Evolutionary conservation across 768 basidiomycete species (phyloP).

Genomic region (Coprinopsis cinerea): DNA sequence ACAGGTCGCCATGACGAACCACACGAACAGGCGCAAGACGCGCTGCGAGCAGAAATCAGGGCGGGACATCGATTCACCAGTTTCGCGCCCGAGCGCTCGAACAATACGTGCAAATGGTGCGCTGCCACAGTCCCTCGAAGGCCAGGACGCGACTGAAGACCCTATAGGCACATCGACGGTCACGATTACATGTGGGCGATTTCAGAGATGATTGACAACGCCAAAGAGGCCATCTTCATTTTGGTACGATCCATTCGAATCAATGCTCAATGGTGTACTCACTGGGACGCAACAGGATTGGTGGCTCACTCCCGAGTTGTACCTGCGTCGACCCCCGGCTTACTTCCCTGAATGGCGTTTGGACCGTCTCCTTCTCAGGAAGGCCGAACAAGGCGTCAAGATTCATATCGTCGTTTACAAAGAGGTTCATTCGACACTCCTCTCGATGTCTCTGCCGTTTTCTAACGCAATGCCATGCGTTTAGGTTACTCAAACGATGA

Average conservation of each 20-base stretch:
- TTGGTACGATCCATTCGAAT: too few species aligned
- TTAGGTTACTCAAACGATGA: slow-evolving; percentile 87
- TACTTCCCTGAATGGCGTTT: slow-evolving; percentile 83
- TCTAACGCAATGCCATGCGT: neutral
- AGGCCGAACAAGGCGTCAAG: slow-evolving; percentile 90
- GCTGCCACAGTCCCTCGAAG: slow-evolving; percentile 7
- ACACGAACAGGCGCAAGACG: slow-evolving; percentile 65
- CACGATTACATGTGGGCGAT: slow-evolving; percentile 97
- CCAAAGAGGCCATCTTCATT: slow-evolving; percentile 84
- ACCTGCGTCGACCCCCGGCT: slow-evolving; percentile 88
- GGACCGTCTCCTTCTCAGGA: slow-evolving; percentile 77
- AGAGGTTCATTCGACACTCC: slow-evolving; percentile 42
- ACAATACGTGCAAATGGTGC: slow-evolving; percentile 81
- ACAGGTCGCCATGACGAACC: slow-evolving; percentile 70
- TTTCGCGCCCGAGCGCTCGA: slow-evolving; percentile 68
- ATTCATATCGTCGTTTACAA: slow-evolving; percentile 93
- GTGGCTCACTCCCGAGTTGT: slow-evolving; percentile 95
- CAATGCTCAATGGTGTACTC: too few species aligned
- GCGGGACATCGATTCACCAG: slow-evolving; percentile 76
- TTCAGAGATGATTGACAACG: slow-evolving; percentile 81
- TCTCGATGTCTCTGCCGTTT: too few species aligned
- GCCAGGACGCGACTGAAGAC: neutral
- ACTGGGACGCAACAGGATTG: slow-evolving; percentile 75
- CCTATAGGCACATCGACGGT: slow-evolving; percentile 76
- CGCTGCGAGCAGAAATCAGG: slow-evolving; percentile 68